Evolutionary conservation across 768 basidiomycete species (phyloP), one percentile per base, ranked within the genome.

Genomic region (Gloeophyllum trabeum): DNA sequence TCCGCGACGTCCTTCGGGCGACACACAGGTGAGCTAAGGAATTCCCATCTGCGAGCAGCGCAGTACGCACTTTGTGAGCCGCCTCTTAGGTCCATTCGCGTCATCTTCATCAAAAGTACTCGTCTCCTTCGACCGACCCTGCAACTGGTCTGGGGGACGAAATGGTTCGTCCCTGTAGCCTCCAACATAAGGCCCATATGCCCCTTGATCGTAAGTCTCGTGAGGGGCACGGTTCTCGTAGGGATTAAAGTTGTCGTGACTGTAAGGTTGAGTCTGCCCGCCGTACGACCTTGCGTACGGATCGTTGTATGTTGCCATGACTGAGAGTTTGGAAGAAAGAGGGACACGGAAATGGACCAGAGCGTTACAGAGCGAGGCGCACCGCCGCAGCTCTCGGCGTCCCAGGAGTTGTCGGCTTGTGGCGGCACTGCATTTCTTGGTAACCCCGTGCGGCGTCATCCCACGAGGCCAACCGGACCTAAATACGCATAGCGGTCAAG

Each of bases 301-400:
- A 55, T 80, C 75, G 45, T 60, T 65, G 57, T 78, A 76, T 7
- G 75, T 56, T 67, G 78, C 74, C 48, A 57, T 61, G 40, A 46
- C 42, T 22, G 37, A 18, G 16, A 35, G 20, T 24, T n/a, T n/a
- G 41, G 32, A 43, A 19, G 16, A 19, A 16, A 36, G 30, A 24
- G 4, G 35, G 24, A 18, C 18, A 25, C 7, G 28, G 16, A n/a
- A n/a, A n/a, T n/a, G n/a, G n/a, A n/a, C n/a, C n/a, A n/a, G n/a
- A n/a, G n/a, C n/a, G n/a, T n/a, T n/a, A n/a, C n/a, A n/a, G n/a
- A n/a, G n/a, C n/a, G n/a, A n/a, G n/a, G n/a, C n/a, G n/a, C n/a
- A n/a, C n/a, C n/a, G n/a, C n/a, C n/a, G n/a, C n/a, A n/a, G n/a
- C n/a, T n/a, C n/a, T n/a, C n/a, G n/a, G n/a, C n/a, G n/a, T n/a